Evolutionary conservation across 305 asterid species (phyloP), one percentile per base, ranked within the genome.

Genomic region (Lippia alba): DNA sequence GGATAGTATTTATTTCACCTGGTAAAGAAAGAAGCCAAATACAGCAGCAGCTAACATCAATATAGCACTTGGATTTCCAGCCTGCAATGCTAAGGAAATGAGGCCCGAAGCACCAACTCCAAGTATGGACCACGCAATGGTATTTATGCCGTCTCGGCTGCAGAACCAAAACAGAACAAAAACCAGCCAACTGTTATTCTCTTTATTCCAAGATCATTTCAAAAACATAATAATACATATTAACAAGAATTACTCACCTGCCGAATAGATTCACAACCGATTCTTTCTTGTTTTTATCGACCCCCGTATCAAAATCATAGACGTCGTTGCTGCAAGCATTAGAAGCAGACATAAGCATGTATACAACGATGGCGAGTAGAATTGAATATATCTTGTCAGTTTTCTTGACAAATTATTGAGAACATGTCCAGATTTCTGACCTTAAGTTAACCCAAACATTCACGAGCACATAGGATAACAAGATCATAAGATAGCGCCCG

Each of bases 221-320:
- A 40, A 24, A 14, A 12, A 12, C 12, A 12, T 5, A 30, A 4
- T 34, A 36, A 36, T 5, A 14, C 5, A 33, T 24, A 1, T 9
- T 12, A 12, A 56, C 11, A 55, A 55, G 55, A 70, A 19, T 16
- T 2, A n/a, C 69, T 71, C 69, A 87, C 93, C 89, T 83, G 74
- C 90, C 84, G 18, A 75, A 73, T 30, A 87, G 72, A 66, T 81
- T 87, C 49, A 87, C 94, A 41, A 88, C 80, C 4, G 91, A 86
- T 76, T 88, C 89, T 64, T 80, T 85, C 81, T 85, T 86, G 71
- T 88, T 76, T 62, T 76, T 82, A 74, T 87, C 94, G 19, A 88
- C 94, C 69, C 94, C 91, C 5, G 89, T 87, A 58, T 85, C 94
- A 75, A 80, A 87, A 82, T 87, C 91, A 70, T 85, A 87, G 40